Evolutionary conservation across 345 rosid species (phyloP).

Genomic region (Psidium friedrichsthalianum): DNA sequence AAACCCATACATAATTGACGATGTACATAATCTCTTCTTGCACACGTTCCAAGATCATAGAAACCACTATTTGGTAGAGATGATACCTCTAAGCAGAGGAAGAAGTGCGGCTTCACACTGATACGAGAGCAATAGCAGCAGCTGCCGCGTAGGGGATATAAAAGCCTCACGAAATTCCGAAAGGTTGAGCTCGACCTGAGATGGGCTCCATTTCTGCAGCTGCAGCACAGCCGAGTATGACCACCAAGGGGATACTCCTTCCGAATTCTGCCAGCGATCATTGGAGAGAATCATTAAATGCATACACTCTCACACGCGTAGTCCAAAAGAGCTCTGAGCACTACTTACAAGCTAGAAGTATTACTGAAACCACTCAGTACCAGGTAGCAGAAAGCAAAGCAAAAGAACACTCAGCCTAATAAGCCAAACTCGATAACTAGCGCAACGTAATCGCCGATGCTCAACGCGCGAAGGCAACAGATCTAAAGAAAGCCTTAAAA

Average conservation of each 20-base stretch:
- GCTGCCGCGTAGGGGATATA: conserved; percentile 78
- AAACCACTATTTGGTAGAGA: background rate
- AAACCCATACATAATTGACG: background rate
- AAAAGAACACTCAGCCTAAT: background rate
- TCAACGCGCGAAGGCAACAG: background rate
- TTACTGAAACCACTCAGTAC: background rate
- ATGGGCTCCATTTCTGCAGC: conserved; percentile 70
- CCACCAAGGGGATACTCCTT: conserved; percentile 39
- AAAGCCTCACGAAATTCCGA: conserved; percentile 86
- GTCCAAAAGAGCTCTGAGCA: background rate
- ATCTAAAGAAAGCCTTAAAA: background rate
- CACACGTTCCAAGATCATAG: background rate
- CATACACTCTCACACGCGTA: background rate
- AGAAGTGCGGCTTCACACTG: conserved; percentile 62
- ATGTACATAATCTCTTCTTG: background rate
- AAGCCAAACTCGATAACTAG: background rate
- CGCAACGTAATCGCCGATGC: background rate
- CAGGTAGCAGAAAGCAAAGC: too few species aligned
- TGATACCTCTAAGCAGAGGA: conserved; percentile 56
- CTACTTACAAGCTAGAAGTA: background rate
- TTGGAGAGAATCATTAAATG: background rate
- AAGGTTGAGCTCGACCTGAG: conserved; percentile 37
- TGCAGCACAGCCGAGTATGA: conserved; percentile 53
- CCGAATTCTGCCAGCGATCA: background rate
- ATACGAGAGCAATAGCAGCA: conserved; percentile 51